Conservation (phyloP, 1,284 basidiomycete species). For the Trichosporon asahii region DNA sequence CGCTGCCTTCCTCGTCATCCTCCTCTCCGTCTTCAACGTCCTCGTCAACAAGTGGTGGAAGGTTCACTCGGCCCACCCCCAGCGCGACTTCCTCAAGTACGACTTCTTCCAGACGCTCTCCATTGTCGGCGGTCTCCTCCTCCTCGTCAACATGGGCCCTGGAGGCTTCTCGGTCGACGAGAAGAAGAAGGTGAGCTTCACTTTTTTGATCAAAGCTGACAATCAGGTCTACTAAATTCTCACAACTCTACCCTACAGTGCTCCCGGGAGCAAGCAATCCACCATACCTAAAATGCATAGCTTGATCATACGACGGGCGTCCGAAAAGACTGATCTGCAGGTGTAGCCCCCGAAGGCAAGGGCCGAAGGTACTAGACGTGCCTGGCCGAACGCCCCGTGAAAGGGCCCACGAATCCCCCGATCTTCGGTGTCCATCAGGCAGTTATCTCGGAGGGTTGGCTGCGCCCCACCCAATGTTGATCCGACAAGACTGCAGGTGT, state of each 20-base stretch:
- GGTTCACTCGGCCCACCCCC: constrained; percentile 86
- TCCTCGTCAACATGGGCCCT: constrained; percentile 97
- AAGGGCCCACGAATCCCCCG: not conserved
- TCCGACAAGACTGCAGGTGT: no score
- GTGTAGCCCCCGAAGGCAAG: no score
- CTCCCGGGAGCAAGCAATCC: constrained; percentile 5
- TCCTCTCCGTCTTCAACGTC: constrained; percentile 92
- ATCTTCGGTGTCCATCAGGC: not conserved
- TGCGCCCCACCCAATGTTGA: not conserved
- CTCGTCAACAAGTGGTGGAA: constrained; percentile 99
- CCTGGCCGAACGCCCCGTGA: not conserved
- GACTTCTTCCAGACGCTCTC: constrained; percentile 82
- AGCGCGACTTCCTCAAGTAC: constrained; percentile 94
- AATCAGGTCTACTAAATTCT: constrained; percentile 5
- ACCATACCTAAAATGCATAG: constrained; percentile 9
- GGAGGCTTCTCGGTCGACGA: constrained; percentile 97
- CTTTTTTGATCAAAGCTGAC: not conserved
- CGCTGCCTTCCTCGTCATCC: constrained; percentile 90
- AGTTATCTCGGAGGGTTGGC: not conserved
- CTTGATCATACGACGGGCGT: not conserved
- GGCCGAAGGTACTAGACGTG: not conserved
- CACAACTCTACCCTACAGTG: not conserved
- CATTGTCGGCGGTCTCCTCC: constrained; percentile 94
- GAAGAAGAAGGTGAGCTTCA: constrained; percentile 74
- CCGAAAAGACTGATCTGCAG: not conserved